phyloP scores from a whole-genome alignment of 2,329 filamentous ascomycete genomes.

The Epichloe elymi region DNA sequence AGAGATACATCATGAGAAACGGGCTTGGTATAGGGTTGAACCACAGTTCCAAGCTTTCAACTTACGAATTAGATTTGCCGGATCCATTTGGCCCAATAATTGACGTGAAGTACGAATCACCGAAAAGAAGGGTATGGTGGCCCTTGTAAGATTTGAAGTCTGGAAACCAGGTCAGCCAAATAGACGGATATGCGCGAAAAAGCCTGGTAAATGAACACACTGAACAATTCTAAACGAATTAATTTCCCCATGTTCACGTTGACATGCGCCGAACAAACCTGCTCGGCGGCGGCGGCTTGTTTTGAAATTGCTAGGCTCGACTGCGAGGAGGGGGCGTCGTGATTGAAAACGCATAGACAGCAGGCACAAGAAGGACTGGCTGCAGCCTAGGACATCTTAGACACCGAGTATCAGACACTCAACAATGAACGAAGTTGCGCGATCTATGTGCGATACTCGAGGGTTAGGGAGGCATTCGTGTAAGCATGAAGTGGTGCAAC shows the following conservation, averaged over 20 bases:
- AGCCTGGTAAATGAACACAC: conserved; percentile 34
- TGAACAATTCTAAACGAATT: conserved; percentile 85
- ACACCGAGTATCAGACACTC: background rate
- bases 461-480: background rate
- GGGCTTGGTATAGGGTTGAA: background rate
- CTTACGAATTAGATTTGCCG: conserved; percentile 93
- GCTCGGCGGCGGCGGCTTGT: background rate
- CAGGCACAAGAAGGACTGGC: background rate
- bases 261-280: background rate
- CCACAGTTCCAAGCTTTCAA: conserved; percentile 8
- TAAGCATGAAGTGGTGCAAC: background rate
- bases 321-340: background rate
- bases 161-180: conserved; percentile 21
- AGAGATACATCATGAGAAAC: background rate
- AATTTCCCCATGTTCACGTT: conserved; percentile 76
- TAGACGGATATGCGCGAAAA: background rate
- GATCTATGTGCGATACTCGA: background rate
- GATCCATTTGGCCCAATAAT: conserved; percentile 99
- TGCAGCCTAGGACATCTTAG: background rate
- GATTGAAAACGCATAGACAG: background rate
- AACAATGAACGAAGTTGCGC: background rate
- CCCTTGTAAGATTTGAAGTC: conserved; percentile 99
- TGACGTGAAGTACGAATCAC: conserved; percentile 97
- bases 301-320: background rate
- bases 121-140: conserved; percentile 85